phyloP scores from a whole-genome alignment of 768 basidiomycete species.

The Pleurotus sapidus region DNA sequence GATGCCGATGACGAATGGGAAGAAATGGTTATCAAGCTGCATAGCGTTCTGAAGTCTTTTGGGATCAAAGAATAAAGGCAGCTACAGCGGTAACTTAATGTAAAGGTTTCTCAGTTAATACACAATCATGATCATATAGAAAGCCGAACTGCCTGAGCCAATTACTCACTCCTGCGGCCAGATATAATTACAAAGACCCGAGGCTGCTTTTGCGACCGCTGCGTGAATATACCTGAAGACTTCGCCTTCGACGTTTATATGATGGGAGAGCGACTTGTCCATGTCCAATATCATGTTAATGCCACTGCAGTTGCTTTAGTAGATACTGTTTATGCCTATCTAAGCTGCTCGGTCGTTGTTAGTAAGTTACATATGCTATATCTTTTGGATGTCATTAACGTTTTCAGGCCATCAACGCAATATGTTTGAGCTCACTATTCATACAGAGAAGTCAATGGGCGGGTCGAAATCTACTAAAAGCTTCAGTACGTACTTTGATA shows the following conservation, averaged over 20 bases:
- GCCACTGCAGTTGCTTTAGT: background rate
- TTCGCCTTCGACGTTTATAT: background rate
- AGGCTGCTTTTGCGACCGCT: too few species aligned
- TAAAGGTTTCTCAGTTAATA: too few species aligned
- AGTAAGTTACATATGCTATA: too few species aligned
- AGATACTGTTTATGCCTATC: background rate
- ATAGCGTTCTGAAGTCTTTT: conserved; percentile 71
- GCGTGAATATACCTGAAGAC: too few species aligned
- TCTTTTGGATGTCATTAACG: too few species aligned
- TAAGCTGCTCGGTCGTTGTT: too few species aligned
- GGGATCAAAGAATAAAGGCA: conserved; percentile 20
- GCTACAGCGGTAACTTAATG: too few species aligned
- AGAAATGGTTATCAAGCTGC: conserved; percentile 86
- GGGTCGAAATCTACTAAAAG: background rate
- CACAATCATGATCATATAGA: too few species aligned
- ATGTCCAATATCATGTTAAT: background rate
- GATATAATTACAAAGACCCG: too few species aligned
- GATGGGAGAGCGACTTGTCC: background rate
- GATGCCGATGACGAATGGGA: conserved; percentile 89
- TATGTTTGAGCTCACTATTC: conserved; percentile 74
- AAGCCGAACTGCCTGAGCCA: too few species aligned
- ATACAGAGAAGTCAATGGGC: too few species aligned
- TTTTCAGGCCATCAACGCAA: conserved; percentile 72
- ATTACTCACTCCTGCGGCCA: conserved; percentile 16
- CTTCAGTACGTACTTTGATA: conserved; percentile 59